Conservation (phyloP, 164 flowering plant species). For the Chimonanthus salicifolius region DNA sequence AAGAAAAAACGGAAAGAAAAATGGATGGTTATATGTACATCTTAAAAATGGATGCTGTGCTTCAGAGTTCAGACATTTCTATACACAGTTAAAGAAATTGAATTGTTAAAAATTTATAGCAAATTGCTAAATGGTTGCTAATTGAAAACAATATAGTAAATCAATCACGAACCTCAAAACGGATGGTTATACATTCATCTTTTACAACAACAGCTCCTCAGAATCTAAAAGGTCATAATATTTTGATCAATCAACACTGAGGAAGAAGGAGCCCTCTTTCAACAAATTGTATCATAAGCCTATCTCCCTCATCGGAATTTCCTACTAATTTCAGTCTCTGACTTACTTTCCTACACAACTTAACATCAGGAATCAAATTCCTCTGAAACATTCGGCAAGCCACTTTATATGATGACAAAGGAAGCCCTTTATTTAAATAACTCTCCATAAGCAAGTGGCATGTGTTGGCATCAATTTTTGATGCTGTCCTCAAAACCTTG, state of each 20-base stretch:
- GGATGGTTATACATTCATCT: neutral
- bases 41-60: too few relatives aligned
- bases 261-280: slow-evolving; percentile 60
- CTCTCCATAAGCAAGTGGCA: slow-evolving; percentile 69
- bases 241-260: slow-evolving; percentile 10
- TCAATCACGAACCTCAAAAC: neutral
- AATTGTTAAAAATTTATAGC: too few relatives aligned
- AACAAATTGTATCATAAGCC: slow-evolving; percentile 66
- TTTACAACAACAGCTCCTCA: neutral
- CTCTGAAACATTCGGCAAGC: slow-evolving; percentile 80
- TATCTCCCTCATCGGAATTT: slow-evolving; percentile 59
- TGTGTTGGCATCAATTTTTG: slow-evolving; percentile 56
- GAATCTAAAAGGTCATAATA: neutral
- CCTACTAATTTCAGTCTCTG: slow-evolving; percentile 47
- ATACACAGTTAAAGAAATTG: neutral
- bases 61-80: too few relatives aligned
- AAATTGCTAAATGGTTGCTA: neutral
- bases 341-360: slow-evolving; percentile 65
- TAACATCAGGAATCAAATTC: slow-evolving; percentile 73
- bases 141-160: neutral
- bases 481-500: slow-evolving; percentile 68
- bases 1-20: too few relatives aligned
- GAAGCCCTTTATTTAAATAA: slow-evolving; percentile 48
- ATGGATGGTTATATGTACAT: too few relatives aligned
- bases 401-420: slow-evolving; percentile 61